Base-by-base conservation (phyloP, 805 yeast species). In the Cyberlindnera lachancei region DNA sequence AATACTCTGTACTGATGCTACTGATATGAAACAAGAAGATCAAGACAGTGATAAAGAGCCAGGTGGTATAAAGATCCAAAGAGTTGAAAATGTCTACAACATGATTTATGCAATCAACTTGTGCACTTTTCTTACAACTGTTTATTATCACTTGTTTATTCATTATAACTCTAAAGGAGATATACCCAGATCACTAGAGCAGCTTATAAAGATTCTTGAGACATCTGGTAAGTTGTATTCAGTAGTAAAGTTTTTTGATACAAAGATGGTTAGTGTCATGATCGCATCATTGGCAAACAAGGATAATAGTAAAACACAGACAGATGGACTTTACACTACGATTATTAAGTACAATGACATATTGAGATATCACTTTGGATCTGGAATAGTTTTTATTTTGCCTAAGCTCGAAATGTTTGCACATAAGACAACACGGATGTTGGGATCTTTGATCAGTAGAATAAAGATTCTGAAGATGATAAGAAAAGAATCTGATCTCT, bases 71-170 rank as follows among this genome's bases (percentile, higher is more conserved):
- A 36, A 43, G 5, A 17, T 40, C 4, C 39, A 48, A 20, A 37
- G 54, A 23, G 24, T 29, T 6, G 21, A 29, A 6, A 50, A 50
- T 19, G 18, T 34, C 14, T 34, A 35, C 15, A 36, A 30, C 4
- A 9, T 42, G 7, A 16, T 27, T 1, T 23, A 26, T 5, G 25
- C 36, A 14, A 23, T 42, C 15, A 48, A 48, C 22, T 15, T 36
- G 6, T 15, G 29, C 4, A 35, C 48, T 1, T 34, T 50, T 13
- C 20, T 44, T 7, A 37, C 30, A 21, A 44, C 48, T 41, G 31
- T 47, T 10, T 43, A 50, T 29, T 43, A 44, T 26, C 49, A 50
- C 29, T 28, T 50, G 14, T 49, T 40, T 25, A 16, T 50, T 4
- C 41, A 33, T 15, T 43, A 42, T 25, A 45, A 42, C 29, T 39